Percentiles rank a stretch among this genome's conserved stretches.
phyloP scores from a whole-genome alignment of 2,329 filamentous ascomycete genomes.

The Diaporthe capsici region DNA sequence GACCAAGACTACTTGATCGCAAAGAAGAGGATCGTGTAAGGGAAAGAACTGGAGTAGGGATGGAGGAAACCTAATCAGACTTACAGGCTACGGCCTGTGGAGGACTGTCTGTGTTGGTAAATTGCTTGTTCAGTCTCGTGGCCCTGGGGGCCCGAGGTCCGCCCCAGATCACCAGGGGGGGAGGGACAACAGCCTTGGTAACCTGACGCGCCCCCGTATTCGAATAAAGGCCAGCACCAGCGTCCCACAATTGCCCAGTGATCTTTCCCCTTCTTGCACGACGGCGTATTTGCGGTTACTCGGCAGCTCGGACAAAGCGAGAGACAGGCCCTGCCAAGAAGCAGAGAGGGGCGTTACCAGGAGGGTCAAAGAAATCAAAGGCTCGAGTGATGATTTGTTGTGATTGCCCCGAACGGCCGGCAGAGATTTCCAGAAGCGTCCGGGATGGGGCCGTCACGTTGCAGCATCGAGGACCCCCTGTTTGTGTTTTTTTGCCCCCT shows the following conservation, averaged over 20 bases:
- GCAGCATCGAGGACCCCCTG: slow-evolving; percentile 24
- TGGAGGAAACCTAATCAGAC: slow-evolving; percentile 29
- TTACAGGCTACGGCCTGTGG: slow-evolving; percentile 30
- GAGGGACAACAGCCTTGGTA: slow-evolving; percentile 6
- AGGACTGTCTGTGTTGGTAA: slow-evolving; percentile 31
- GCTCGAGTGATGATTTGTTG: slow-evolving; percentile 33
- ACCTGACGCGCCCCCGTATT: slow-evolving; percentile 33
- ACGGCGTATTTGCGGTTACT: slow-evolving; percentile 23
- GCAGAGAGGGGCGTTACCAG: slow-evolving; percentile 29
- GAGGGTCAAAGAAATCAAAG: slow-evolving; percentile 31
- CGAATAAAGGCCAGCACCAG: slow-evolving; percentile 26
- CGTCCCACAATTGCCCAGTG: slow-evolving; percentile 31
- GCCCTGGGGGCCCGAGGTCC: background rate
- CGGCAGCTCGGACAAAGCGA: slow-evolving; percentile 36
- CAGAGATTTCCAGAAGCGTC: slow-evolving; percentile 39
- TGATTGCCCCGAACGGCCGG: slow-evolving; percentile 25
- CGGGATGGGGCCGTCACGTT: slow-evolving; percentile 29
- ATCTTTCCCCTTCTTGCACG: slow-evolving; percentile 28
- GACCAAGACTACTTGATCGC: slow-evolving; percentile 29
- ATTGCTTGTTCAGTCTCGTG: slow-evolving; percentile 22
- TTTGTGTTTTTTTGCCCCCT: background rate
- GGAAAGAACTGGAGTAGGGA: slow-evolving; percentile 34
- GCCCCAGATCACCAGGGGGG: slow-evolving; percentile 35
- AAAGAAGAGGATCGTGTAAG: slow-evolving; percentile 31
- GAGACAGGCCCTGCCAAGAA: slow-evolving; percentile 32